phyloP scores from a whole-genome alignment of 2,329 filamentous ascomycete species.

The Acarospora socialis region DNA sequence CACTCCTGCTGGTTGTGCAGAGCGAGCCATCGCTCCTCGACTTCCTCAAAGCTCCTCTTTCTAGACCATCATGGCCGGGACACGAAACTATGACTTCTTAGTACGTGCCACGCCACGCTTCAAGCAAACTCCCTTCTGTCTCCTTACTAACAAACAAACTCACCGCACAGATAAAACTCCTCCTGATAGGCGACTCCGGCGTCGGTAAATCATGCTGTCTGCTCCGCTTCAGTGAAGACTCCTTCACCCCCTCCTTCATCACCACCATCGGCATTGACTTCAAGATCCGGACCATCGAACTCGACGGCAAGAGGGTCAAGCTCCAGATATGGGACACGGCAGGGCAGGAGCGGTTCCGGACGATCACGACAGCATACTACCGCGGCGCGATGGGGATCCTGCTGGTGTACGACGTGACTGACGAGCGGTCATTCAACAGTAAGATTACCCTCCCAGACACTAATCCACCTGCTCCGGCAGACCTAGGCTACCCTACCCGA shows the following conservation, averaged over 20 bases:
- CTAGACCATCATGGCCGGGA: constrained; percentile 61
- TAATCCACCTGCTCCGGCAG: constrained; percentile 2
- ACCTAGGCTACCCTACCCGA: constrained; percentile 3
- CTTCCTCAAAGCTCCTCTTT: too few relatives aligned
- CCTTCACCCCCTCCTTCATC: constrained; percentile 94
- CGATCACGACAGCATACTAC: constrained; percentile 98
- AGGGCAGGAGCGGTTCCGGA: constrained; percentile 95
- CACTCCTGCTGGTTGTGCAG: too few relatives aligned
- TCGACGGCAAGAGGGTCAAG: constrained; percentile 97
- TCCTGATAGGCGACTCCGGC: constrained; percentile 91
- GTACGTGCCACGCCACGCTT: constrained; percentile 40
- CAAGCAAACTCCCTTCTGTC: constrained; percentile 10
- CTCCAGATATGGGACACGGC: constrained; percentile 99
- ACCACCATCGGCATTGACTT: constrained; percentile 99
- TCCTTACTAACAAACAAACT: constrained; percentile 13
- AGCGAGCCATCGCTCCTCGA: too few relatives aligned
- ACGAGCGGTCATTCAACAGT: constrained; percentile 93
- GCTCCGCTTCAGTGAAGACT: constrained; percentile 92
- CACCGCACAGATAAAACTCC: constrained; percentile 67
- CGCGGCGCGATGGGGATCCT: constrained; percentile 92
- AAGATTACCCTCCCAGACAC: constrained; percentile 25
- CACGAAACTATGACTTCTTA: constrained; percentile 98
- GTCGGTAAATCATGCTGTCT: constrained; percentile 96
- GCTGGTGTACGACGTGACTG: constrained; percentile 95
- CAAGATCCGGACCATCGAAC: constrained; percentile 97